Percentiles rank a stretch among this genome's conserved stretches.
These are phyloP conservation scores for Metschnikowia sp. DNA, from an alignment of 805 yeast species.

Conservation along the genomic window DNA sequence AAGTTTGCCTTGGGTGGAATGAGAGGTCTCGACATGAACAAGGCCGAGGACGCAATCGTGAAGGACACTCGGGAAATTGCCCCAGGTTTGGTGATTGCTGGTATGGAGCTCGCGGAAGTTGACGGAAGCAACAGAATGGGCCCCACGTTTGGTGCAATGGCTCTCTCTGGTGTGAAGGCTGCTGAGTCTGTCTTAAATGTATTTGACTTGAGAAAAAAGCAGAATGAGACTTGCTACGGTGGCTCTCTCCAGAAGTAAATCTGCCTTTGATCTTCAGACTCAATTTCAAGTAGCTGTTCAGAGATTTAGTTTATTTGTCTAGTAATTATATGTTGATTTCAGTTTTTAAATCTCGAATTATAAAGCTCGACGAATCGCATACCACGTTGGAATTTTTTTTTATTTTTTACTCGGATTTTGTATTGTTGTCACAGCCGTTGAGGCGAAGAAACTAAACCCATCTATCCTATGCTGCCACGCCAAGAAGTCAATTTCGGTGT, in stretches of 20 bases:
- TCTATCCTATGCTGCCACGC: no score
- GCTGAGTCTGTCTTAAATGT: slow-evolving; percentile 52
- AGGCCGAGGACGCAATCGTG: slow-evolving; percentile 73
- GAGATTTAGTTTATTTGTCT: no score
- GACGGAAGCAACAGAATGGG: slow-evolving; percentile 83
- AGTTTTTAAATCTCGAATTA: no score
- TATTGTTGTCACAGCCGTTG: no score
- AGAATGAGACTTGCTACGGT: slow-evolving; percentile 24
- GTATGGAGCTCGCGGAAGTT: slow-evolving; percentile 77
- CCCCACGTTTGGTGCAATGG: slow-evolving; percentile 83
- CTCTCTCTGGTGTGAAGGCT: slow-evolving; percentile 72
- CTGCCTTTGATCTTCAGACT: no score
- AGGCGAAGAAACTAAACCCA: no score
- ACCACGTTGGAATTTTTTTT: no score
- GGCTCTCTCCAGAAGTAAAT: slow-evolving; percentile 8
- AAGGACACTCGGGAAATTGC: slow-evolving; percentile 62
- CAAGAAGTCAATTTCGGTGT: no score
- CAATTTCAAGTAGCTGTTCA: no score
- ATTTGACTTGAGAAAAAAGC: slow-evolving; percentile 34
- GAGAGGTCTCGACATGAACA: slow-evolving; percentile 79
- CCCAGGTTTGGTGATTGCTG: slow-evolving; percentile 65
- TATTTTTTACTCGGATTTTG: no score
- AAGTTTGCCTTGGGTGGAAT: slow-evolving; percentile 52
- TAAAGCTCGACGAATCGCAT: no score
- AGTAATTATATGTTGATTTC: no score